phyloP scores from a whole-genome alignment of 257 asterid species.

The Handroanthus guayacan region DNA sequence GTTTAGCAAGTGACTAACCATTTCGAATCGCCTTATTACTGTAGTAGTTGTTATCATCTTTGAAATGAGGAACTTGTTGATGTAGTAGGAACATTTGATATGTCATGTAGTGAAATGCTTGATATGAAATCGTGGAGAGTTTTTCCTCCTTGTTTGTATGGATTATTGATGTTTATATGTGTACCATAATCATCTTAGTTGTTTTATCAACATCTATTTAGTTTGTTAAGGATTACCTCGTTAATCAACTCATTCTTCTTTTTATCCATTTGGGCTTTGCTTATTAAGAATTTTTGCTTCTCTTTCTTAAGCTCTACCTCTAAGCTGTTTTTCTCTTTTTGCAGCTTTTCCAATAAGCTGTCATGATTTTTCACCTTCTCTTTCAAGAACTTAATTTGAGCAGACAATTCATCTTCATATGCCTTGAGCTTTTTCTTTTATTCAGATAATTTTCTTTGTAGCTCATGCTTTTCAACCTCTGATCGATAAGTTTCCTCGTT shows the following conservation, averaged over 20 bases:
- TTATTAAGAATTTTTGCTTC: constrained; percentile 31
- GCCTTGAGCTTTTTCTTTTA: constrained; percentile 34
- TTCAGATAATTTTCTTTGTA: constrained; percentile 42
- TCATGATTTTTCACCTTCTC: constrained; percentile 39
- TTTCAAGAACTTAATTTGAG: constrained; percentile 11
- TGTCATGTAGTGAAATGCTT: no score
- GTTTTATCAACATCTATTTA: no score
- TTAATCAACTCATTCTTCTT: constrained; percentile 46
- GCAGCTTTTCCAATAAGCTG: constrained; percentile 36
- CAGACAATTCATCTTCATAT: background rate
- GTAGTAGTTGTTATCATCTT: no score
- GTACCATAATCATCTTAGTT: no score
- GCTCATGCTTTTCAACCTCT: constrained; percentile 45
- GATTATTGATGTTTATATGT: no score
- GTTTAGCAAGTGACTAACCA: background rate
- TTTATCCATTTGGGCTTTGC: constrained; percentile 44
- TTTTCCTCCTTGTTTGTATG: no score
- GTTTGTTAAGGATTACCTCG: constrained; percentile 24
- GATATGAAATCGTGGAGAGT: no score
- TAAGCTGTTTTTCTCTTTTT: constrained; percentile 24
- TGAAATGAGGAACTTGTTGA: no score
- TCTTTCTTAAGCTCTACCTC: constrained; percentile 37
- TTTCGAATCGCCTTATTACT: background rate
- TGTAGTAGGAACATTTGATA: no score
- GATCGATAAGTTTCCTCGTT: constrained; percentile 41